Conservation (phyloP, 768 basidiomycete species). For the Pisolithus tinctorius region DNA sequence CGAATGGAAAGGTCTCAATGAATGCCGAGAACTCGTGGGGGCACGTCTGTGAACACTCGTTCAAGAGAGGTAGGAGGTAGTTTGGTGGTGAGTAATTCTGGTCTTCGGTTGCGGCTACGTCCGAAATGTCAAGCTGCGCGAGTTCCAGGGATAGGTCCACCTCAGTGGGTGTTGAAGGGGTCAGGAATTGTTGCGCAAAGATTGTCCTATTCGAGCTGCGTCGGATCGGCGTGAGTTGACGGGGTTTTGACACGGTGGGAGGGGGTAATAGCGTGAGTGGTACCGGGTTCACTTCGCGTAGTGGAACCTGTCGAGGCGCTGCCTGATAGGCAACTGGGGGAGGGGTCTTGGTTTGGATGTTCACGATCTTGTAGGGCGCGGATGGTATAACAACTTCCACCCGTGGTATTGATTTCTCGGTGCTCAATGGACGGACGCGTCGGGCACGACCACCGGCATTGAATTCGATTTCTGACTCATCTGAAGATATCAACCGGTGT, state of each 20-base stretch:
- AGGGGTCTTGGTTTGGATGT: constrained; percentile 1
- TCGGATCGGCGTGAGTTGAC: constrained; percentile 66
- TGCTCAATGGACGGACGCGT: constrained; percentile 5
- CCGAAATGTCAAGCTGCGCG: constrained; percentile 38
- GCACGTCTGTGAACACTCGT: constrained; percentile 62
- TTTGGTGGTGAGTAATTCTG: constrained; percentile 38
- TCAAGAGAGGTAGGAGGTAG: constrained; percentile 58
- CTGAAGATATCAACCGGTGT: constrained; percentile 36
- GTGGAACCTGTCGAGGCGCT: neutral
- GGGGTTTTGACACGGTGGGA: constrained; percentile 33
- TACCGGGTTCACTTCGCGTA: neutral
- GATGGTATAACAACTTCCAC: constrained; percentile 40
- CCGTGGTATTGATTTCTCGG: constrained; percentile 15
- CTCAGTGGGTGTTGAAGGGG: constrained; percentile 51
- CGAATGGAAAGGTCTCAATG: constrained; percentile 73
- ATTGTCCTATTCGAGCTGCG: constrained; percentile 29
- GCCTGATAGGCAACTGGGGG: constrained; percentile 9
- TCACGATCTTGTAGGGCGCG: constrained; percentile 18
- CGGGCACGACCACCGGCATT: constrained; percentile 1
- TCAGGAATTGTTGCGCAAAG: constrained; percentile 38
- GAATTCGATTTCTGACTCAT: constrained; percentile 38
- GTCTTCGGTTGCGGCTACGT: constrained; percentile 42
- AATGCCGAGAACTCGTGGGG: constrained; percentile 79
- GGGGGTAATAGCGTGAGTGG: constrained; percentile 6
- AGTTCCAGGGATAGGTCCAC: constrained; percentile 35